Conservation (phyloP, 179 eudicot species). For the Beta macrorhiza region DNA sequence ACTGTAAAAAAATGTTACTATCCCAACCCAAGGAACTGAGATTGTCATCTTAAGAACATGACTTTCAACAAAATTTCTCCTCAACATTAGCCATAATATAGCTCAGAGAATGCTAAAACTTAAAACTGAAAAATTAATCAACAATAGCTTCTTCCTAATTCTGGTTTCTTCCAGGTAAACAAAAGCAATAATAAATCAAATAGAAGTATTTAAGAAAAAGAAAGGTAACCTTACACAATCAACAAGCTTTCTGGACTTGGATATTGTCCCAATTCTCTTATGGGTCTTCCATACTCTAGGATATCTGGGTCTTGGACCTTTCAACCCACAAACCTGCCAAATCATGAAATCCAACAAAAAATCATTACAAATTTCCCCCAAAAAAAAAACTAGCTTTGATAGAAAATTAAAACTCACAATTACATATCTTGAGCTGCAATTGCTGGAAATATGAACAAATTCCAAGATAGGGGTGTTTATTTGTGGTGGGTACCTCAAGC, state of each 20-base stretch:
- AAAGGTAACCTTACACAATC: conserved; percentile 61
- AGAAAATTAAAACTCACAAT: conserved; percentile 36
- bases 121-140: neutral
- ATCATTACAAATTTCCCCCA: neutral
- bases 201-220: neutral
- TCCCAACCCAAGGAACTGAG: neutral
- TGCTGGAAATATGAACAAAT: conserved; percentile 23
- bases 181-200: neutral
- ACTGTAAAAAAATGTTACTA: neutral
- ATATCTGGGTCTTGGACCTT: conserved; percentile 92
- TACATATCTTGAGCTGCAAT: conserved; percentile 29
- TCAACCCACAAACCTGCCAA: conserved; percentile 71
- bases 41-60: neutral
- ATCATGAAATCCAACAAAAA: conserved; percentile 14
- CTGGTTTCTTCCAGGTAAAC: neutral
- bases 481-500: conserved; percentile 41
- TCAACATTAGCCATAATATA: neutral
- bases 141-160: neutral
- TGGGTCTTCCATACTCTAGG: conserved; percentile 89
- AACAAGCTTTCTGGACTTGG: conserved; percentile 78
- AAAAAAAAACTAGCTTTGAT: neutral
- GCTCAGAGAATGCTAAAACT: neutral
- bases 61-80: neutral
- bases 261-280: conserved; percentile 72
- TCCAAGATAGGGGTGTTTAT: conserved; percentile 28